phyloP scores from a whole-genome alignment of 176 grass and related monocot genomes.

The Pharus latifolius region DNA sequence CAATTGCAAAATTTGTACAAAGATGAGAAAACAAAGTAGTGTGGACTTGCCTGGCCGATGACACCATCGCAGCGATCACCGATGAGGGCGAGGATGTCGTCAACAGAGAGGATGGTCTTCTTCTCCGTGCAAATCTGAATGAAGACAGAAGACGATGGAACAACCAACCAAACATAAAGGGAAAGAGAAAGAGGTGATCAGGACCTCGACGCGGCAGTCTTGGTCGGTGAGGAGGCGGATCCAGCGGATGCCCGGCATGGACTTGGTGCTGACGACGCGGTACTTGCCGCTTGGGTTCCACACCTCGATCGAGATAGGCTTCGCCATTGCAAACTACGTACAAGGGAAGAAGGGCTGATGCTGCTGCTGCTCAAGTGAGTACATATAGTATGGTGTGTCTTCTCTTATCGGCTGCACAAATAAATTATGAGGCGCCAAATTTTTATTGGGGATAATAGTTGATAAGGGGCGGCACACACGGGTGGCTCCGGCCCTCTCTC shows the following conservation, averaged over 20 bases:
- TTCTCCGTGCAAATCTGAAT: slow-evolving; percentile 63
- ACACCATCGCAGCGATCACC: slow-evolving; percentile 73
- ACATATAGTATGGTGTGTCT: too few relatives aligned
- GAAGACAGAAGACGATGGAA: background rate
- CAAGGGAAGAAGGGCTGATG: too few relatives aligned
- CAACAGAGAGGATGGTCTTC: slow-evolving; percentile 81
- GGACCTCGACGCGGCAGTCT: slow-evolving; percentile 70
- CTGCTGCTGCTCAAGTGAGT: too few relatives aligned
- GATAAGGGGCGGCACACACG: too few relatives aligned
- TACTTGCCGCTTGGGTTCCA: slow-evolving; percentile 92
- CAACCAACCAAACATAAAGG: background rate
- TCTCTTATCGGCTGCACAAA: too few relatives aligned
- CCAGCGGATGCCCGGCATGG: slow-evolving; percentile 90
- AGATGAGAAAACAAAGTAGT: background rate
- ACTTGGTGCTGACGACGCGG: slow-evolving; percentile 84
- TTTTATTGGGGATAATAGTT: too few relatives aligned
- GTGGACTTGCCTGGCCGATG: slow-evolving; percentile 61
- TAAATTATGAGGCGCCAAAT: too few relatives aligned
- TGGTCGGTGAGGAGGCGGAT: slow-evolving; percentile 84
- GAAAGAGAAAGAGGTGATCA: background rate
- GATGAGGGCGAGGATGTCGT: slow-evolving; percentile 83
- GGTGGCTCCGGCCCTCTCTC: too few relatives aligned
- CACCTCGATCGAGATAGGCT: slow-evolving; percentile 76
- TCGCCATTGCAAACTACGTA: slow-evolving; percentile 65
- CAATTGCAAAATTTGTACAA: too few relatives aligned